These are phyloP conservation scores for Fusarium nodosum DNA, from an alignment of 2,329 filamentous ascomycete species.

Conservation along the genomic window DNA sequence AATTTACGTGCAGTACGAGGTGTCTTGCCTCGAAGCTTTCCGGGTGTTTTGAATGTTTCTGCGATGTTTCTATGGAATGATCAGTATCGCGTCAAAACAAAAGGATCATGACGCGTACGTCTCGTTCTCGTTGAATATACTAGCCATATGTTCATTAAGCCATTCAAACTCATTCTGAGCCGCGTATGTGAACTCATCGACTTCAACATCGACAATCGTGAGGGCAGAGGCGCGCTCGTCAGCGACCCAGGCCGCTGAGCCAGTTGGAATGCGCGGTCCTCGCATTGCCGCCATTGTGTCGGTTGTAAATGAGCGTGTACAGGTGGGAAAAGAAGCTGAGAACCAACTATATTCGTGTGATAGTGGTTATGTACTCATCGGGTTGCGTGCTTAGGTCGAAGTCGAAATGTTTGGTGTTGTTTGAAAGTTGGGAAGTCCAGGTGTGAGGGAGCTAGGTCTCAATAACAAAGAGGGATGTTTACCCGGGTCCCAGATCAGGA, in stretches of 20 bases:
- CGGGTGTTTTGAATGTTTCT: conserved; percentile 96
- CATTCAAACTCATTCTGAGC: conserved; percentile 96
- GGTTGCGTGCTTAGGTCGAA: conserved; percentile 22
- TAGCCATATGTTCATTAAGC: conserved; percentile 98
- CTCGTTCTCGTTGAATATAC: conserved; percentile 89
- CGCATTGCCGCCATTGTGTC: conserved; percentile 61
- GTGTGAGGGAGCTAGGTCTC: conserved; percentile 36
- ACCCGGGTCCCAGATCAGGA: conserved; percentile 12
- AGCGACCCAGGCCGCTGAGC: conserved; percentile 86
- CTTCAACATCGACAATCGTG: conserved; percentile 82
- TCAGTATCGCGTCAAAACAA: conserved; percentile 25
- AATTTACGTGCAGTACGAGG: conserved; percentile 77
- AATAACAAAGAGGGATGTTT: conserved; percentile 43
- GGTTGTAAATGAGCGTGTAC: conserved; percentile 30
- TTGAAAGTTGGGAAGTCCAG: conserved; percentile 42
- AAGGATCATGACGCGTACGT: conserved; percentile 68
- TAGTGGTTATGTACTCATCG: conserved; percentile 46
- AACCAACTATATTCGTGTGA: conserved; percentile 37
- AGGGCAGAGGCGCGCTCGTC: conserved; percentile 85
- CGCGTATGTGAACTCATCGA: conserved; percentile 93
- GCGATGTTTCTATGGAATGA: conserved; percentile 78
- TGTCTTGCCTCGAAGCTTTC: conserved; percentile 85
- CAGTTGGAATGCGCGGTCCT: conserved; percentile 76
- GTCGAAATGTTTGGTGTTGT: conserved; percentile 34
- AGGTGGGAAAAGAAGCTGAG: conserved; percentile 13